These are phyloP conservation scores for Persicaria tinctoria DNA, from an alignment of 148 eudicot genomes.

Conservation along the genomic window DNA sequence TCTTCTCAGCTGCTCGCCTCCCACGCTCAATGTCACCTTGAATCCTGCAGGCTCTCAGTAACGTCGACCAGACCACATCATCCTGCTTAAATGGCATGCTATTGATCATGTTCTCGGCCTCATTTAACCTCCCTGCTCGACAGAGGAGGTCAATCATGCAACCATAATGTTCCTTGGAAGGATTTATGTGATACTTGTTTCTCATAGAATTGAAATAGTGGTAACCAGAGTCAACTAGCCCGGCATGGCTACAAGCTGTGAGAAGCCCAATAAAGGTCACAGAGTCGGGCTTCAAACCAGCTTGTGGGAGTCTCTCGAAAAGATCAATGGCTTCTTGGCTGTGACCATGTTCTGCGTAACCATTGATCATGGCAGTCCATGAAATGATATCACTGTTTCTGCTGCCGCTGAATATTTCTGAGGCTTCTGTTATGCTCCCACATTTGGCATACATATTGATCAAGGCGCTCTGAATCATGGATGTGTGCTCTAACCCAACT, in stretches of 20 bases:
- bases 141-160: slow-evolving; percentile 91
- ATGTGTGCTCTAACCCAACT: slow-evolving; percentile 51
- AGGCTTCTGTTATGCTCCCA: slow-evolving; percentile 68
- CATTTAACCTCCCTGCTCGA: slow-evolving; percentile 63
- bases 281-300: slow-evolving; percentile 62
- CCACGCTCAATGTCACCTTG: slow-evolving; percentile 73
- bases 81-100: slow-evolving; percentile 59
- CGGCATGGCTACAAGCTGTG: slow-evolving; percentile 85
- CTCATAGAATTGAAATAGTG: slow-evolving; percentile 54
- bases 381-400: slow-evolving; percentile 51
- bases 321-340: slow-evolving; percentile 61
- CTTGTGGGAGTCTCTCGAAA: slow-evolving; percentile 46
- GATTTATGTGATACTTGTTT: slow-evolving; percentile 36
- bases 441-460: slow-evolving; percentile 88
- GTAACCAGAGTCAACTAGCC: slow-evolving; percentile 65
- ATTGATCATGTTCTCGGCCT: slow-evolving; percentile 73
- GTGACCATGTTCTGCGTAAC: slow-evolving; percentile 83
- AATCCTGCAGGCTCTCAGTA: slow-evolving; percentile 65
- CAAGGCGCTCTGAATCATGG: slow-evolving; percentile 57
- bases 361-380: slow-evolving; percentile 93
- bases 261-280: slow-evolving; percentile 89
- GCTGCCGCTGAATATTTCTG: slow-evolving; percentile 31
- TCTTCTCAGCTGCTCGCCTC: slow-evolving; percentile 47
- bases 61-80: slow-evolving; percentile 83
- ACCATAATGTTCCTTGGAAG: slow-evolving; percentile 81